phyloP scores from a whole-genome alignment of 768 basidiomycete genomes.

The Rossbeevera mucosa region DNA sequence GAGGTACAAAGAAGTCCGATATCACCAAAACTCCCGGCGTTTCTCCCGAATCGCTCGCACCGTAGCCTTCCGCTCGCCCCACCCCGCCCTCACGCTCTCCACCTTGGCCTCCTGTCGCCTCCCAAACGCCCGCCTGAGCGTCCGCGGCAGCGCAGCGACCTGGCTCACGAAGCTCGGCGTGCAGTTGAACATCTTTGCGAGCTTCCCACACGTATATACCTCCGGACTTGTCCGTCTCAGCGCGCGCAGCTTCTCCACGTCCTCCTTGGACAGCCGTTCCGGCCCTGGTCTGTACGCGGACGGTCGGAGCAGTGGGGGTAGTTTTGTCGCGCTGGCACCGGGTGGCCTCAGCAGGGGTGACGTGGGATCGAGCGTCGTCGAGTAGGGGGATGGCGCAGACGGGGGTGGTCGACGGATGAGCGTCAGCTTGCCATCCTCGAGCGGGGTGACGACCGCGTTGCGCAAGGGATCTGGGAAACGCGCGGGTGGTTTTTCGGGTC shows the following conservation, averaged over 20 bases:
- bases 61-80: constrained; percentile 68
- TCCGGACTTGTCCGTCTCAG: constrained; percentile 56
- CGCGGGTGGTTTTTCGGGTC: constrained; percentile 42
- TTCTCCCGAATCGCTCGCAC: constrained; percentile 61
- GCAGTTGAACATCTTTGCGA: constrained; percentile 77
- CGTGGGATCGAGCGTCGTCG: constrained; percentile 61
- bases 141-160: constrained; percentile 57
- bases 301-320: constrained; percentile 49
- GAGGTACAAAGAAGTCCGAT: too few species aligned
- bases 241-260: constrained; percentile 51
- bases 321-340: constrained; percentile 13
- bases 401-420: constrained; percentile 87
- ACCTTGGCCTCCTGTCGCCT: constrained; percentile 45
- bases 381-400: constrained; percentile 66
- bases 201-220: constrained; percentile 54
- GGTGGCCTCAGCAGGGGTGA: constrained; percentile 63
- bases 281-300: constrained; percentile 31
- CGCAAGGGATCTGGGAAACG: constrained; percentile 55
- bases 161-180: constrained; percentile 61
- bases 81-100: constrained; percentile 45
- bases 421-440: constrained; percentile 56
- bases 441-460: constrained; percentile 46
- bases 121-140: constrained; percentile 41
- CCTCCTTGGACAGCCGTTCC: constrained; percentile 46
- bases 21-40: constrained; percentile 72